phyloP scores from a whole-genome alignment of 768 basidiomycete genomes.

The Galerina sulciceps region DNA sequence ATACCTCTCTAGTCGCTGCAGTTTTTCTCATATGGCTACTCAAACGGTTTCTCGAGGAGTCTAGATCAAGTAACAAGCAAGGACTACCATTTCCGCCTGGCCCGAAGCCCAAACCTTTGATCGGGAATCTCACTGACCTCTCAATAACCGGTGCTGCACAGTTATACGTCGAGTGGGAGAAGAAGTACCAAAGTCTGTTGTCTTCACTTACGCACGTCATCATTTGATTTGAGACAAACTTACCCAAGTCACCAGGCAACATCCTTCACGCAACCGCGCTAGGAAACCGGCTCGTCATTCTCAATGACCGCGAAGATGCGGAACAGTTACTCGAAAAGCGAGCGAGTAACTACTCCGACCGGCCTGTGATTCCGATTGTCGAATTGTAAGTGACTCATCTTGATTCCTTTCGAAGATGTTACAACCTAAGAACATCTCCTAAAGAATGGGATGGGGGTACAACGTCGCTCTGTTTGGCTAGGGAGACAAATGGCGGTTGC shows the following conservation, averaged over 20 bases:
- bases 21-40: too few species aligned
- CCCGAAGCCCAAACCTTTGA: background rate
- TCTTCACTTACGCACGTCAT: background rate
- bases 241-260: background rate
- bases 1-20: too few species aligned
- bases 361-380: background rate
- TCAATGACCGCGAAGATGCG: constrained; percentile 1
- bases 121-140: background rate
- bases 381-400: background rate
- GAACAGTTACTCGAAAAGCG: background rate
- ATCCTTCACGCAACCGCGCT: background rate
- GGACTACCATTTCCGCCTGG: too few species aligned
- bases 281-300: background rate
- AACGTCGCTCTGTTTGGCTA: constrained; percentile 36
- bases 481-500: constrained; percentile 38
- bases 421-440: background rate
- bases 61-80: too few species aligned
- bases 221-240: too few species aligned
- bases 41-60: too few species aligned
- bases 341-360: constrained; percentile 1
- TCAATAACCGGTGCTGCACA: background rate
- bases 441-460: constrained; percentile 36
- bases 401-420: background rate
- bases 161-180: background rate
- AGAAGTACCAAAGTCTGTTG: background rate